Evolutionary conservation across 306 rosid species (phyloP).

Genomic region (Castanopsis chinensis): DNA sequence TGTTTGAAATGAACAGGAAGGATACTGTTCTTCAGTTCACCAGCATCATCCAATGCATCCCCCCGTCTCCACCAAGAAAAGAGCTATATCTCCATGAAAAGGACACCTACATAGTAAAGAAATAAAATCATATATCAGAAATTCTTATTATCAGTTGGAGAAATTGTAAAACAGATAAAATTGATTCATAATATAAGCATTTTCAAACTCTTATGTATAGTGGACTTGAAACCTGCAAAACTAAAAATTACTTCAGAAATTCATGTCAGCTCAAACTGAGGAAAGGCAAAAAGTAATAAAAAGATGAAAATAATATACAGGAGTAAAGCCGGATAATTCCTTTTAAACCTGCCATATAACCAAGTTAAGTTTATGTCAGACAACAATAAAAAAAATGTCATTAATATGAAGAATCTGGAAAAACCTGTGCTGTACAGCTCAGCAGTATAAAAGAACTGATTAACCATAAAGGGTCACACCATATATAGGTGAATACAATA

Average conservation of each 20-base stretch:
- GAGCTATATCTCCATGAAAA: neutral
- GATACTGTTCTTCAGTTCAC: conserved; percentile 16
- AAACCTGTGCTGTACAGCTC: neutral
- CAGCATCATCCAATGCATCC: neutral
- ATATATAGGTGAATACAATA: neutral
- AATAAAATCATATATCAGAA: conserved; percentile 10
- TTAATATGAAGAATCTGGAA: conserved; percentile 11
- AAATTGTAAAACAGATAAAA: conserved; percentile 5
- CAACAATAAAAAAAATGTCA: conserved; percentile 19
- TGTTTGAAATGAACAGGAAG: neutral
- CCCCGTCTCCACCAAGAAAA: conserved; percentile 26
- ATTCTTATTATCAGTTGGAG: neutral
- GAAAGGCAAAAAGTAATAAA: conserved; percentile 16
- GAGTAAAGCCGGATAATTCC: conserved; percentile 24
- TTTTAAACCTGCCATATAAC: conserved; percentile 38
- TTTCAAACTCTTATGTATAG: conserved; percentile 42
- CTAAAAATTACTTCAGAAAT: conserved; percentile 41
- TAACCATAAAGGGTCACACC: neutral
- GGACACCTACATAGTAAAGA: conserved; percentile 31
- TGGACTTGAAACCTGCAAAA: conserved; percentile 71
- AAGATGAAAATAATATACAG: conserved; percentile 10
- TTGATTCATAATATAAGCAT: conserved; percentile 18
- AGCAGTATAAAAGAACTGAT: neutral
- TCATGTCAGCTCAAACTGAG: conserved; percentile 21
- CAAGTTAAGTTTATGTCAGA: conserved; percentile 17